Evolutionary conservation across 768 basidiomycete species (phyloP).

Genomic region (Filobasidium floriforme): DNA sequence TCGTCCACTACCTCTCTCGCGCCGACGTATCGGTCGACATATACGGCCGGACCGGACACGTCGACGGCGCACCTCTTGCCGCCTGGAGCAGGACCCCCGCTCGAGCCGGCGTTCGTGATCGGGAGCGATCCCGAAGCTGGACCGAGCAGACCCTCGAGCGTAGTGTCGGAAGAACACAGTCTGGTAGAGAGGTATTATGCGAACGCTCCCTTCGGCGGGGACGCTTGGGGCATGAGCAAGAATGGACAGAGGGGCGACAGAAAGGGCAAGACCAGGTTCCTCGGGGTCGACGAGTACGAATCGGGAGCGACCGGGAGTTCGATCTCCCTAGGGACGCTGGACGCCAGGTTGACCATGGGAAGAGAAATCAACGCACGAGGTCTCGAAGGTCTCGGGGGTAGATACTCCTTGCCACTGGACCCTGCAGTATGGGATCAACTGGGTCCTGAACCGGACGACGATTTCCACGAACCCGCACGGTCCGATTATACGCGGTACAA

Average conservation of each 20-base stretch:
- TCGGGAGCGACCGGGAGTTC: slow-evolving; percentile 19
- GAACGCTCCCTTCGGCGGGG: slow-evolving; percentile 14
- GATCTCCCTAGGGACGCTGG: slow-evolving; percentile 32
- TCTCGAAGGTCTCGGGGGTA: slow-evolving; percentile 27
- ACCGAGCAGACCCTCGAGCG: slow-evolving; percentile 2
- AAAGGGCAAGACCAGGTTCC: slow-evolving; percentile 8
- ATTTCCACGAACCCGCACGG: slow-evolving; percentile 40
- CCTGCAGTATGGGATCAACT: slow-evolving; percentile 35
- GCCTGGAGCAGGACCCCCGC: background rate
- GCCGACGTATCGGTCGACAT: no score
- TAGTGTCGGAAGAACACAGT: background rate
- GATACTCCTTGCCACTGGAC: slow-evolving; percentile 35
- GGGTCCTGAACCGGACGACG: slow-evolving; percentile 41
- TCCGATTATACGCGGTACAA: slow-evolving; percentile 1
- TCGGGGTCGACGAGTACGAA: slow-evolving; percentile 4
- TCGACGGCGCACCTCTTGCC: background rate
- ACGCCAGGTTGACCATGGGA: slow-evolving; percentile 19
- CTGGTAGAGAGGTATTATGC: slow-evolving; percentile 10
- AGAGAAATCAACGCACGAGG: slow-evolving; percentile 21
- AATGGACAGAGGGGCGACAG: no score
- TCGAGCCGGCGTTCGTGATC: background rate
- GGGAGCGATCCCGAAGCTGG: background rate
- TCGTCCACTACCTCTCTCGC: no score
- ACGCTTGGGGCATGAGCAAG: background rate
- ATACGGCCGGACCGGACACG: background rate